Evolutionary conservation across 225 moss, liverwort and hornwort genomes (phyloP), one percentile per base, ranked within the genome.

Genomic region (Pseudisothecium myosuroides): DNA sequence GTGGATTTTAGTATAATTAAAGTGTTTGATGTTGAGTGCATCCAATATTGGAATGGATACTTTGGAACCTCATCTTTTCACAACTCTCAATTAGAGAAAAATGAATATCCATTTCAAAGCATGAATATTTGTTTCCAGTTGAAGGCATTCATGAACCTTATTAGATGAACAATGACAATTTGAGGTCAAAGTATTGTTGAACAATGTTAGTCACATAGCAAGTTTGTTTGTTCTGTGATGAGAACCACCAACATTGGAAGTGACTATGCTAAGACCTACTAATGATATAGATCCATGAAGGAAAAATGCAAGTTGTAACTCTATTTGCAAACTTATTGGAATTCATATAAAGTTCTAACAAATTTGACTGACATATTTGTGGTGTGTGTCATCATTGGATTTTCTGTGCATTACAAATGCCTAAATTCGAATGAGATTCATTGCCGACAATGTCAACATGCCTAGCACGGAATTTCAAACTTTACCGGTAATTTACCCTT

Each of bases 401-500:
- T 58, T 36, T 16, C 36, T 36, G 11, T 50, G 21, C 87, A 89
- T 88, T 18, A 76, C 1, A 22, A 85, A 73, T 3, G 10, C 31
- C 22, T 45, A 49, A 18, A n/a, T 37, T 20, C 13, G n/a, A 76
- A 2, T 39, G 21, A 58, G 50, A 41, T 27, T 83, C 36, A 41
- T 76, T 1, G 4, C 5, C 3, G 0, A 63, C 19, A 36, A 12
- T 59, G 50, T 39, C 22, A 72, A 34, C 17, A 52, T 39, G 12
- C 2, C 7, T 2, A 15, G 12, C 1, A 52, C 0, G 10, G 16
- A 34, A 16, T 63, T 63, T 23, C 34, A 24, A 63, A 24, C 11
- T 82, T 36, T 23, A 34, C 2, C 0, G 0, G 2, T 63, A 47
- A 47, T 45, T 28, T 45, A 15, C 34, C 32, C 23, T 63, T 47